A percentile compares a stretch with the other conserved stretches of the same genome.
Evolutionary conservation across 371 early-diverging fungal species (phyloP).

Genomic region (Mycotypha africana): DNA sequence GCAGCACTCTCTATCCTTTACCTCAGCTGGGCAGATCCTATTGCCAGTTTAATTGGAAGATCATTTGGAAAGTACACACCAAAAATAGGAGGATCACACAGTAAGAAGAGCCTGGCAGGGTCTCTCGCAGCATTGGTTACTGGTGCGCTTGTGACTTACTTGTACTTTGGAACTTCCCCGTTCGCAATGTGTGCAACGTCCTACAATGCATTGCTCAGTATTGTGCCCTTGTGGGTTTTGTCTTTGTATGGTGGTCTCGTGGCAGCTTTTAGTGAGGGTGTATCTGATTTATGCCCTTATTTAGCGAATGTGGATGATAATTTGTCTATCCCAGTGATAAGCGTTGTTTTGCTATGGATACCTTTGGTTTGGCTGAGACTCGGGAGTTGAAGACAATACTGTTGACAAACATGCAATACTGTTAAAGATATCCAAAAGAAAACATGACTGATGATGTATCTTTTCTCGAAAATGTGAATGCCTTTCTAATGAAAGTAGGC

Average conservation of each 20-base stretch:
- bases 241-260: conserved; percentile 42
- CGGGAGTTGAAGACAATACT: neutral
- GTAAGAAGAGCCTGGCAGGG: conserved; percentile 49
- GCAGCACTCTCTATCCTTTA: conserved; percentile 51
- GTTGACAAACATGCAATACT: too few relatives aligned
- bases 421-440: too few relatives aligned
- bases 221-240: conserved; percentile 15
- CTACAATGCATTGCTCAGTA: conserved; percentile 12
- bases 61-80: conserved; percentile 47
- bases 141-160: conserved; percentile 38
- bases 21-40: conserved; percentile 52
- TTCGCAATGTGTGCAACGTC: conserved; percentile 10
- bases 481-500: too few relatives aligned
- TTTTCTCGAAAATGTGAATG: too few relatives aligned
- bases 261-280: conserved; percentile 38
- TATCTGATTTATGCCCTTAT: conserved; percentile 26
- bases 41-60: conserved; percentile 46
- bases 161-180: conserved; percentile 29
- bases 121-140: conserved; percentile 33
- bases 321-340: conserved; percentile 40
- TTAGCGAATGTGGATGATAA: conserved; percentile 39
- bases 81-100: conserved; percentile 11
- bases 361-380: conserved; percentile 19
- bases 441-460: too few relatives aligned
- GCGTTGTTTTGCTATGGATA: conserved; percentile 36